Evolutionary conservation across 164 flowering plant species (phyloP).

Genomic region (Piper betle): DNA sequence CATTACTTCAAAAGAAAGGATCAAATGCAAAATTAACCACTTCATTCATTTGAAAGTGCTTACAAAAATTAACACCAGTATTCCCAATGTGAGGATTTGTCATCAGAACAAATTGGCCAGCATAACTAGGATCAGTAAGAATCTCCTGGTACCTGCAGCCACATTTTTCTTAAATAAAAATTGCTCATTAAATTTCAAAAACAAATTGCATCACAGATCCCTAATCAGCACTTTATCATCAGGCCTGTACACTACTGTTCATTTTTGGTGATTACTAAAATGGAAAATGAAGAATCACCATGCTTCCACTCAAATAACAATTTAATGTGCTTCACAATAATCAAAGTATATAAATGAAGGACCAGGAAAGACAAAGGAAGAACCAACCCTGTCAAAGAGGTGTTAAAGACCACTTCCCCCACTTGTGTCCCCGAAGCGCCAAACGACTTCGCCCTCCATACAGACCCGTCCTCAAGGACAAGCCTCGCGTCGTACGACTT

Average conservation of each 20-base stretch:
- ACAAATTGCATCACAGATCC: too few relatives aligned
- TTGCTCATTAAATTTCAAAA: too few relatives aligned
- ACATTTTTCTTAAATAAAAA: neutral
- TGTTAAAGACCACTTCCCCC: constrained; percentile 14
- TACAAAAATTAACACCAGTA: constrained; percentile 13
- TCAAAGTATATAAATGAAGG: neutral
- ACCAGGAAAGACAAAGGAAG: neutral
- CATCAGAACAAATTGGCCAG: constrained; percentile 17
- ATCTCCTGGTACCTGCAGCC: constrained; percentile 13
- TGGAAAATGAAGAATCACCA: too few relatives aligned
- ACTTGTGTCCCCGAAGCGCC: constrained; percentile 15
- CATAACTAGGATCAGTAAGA: constrained; percentile 15
- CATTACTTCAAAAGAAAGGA: too few relatives aligned
- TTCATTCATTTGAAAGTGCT: neutral
- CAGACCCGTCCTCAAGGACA: constrained; percentile 14
- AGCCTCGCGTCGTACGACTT: constrained; percentile 9
- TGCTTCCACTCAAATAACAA: too few relatives aligned
- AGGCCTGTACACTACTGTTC: too few relatives aligned
- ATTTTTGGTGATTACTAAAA: too few relatives aligned
- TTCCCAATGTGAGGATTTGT: constrained; percentile 18
- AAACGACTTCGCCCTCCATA: constrained; percentile 14
- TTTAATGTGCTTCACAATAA: neutral
- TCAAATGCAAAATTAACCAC: neutral
- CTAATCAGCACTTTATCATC: too few relatives aligned
- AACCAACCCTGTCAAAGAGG: constrained; percentile 12